Conservation (phyloP, 176 grass and related monocot species). For the Lolium rigidum region DNA sequence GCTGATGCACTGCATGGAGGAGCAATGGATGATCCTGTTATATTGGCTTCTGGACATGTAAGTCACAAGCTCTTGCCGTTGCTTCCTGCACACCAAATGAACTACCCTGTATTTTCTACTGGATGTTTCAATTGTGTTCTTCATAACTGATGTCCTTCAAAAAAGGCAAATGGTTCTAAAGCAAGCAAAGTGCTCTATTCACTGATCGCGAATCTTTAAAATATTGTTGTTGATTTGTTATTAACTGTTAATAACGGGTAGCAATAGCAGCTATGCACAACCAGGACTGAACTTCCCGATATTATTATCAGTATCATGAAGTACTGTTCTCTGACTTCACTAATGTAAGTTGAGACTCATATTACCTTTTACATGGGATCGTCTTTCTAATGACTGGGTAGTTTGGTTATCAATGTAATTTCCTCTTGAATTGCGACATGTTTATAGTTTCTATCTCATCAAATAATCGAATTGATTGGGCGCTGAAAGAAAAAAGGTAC, state of each 20-base stretch:
- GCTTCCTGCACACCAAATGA: constrained; percentile 2
- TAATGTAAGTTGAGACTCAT: constrained; percentile 23
- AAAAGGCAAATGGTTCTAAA: neutral
- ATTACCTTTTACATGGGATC: neutral
- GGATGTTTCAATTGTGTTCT: constrained; percentile 14
- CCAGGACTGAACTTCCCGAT: constrained; percentile 16
- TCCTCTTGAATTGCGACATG: constrained; percentile 17
- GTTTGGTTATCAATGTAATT: neutral
- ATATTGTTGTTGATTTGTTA: neutral
- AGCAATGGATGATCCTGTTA: constrained; percentile 47
- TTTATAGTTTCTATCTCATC: constrained; percentile 10
- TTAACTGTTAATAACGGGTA: neutral
- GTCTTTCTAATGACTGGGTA: neutral
- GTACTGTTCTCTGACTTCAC: neutral
- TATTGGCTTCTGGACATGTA: constrained; percentile 55
- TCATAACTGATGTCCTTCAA: constrained; percentile 7
- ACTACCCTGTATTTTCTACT: neutral
- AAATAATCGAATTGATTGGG: neutral
- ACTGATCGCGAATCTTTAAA: neutral
- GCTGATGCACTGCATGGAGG: constrained; percentile 14
- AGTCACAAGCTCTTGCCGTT: constrained; percentile 23
- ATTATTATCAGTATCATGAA: constrained; percentile 27
- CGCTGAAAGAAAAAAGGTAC: constrained; percentile 4
- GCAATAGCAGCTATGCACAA: neutral
- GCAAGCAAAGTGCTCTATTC: neutral